phyloP scores from a whole-genome alignment of 495 filamentous ascomycete species.

The Neurospora hispaniola region DNA sequence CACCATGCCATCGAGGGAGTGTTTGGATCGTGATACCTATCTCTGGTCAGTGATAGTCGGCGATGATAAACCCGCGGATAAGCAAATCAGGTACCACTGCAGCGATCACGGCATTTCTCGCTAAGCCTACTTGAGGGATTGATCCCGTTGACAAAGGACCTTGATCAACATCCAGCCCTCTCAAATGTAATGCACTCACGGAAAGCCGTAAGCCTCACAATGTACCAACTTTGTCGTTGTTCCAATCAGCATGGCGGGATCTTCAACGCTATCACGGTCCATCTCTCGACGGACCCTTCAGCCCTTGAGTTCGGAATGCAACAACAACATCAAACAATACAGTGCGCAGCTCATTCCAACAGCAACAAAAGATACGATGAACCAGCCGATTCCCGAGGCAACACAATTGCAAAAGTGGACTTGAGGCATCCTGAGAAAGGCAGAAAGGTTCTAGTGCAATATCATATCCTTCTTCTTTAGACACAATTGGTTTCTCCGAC shows the following conservation, averaged over 20 bases:
- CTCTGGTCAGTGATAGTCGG: neutral
- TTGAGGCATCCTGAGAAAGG: too few relatives aligned
- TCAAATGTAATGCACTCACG: neutral
- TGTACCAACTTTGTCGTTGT: neutral
- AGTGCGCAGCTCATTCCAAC: neutral
- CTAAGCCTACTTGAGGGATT: neutral
- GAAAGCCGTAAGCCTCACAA: neutral
- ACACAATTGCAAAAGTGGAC: too few relatives aligned
- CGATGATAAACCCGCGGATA: neutral
- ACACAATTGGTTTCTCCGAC: neutral
- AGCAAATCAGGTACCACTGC: neutral
- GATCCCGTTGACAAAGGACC: neutral
- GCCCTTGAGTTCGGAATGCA: neutral
- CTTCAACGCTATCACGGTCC: neutral
- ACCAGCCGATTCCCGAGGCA: too few relatives aligned
- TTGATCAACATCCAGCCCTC: neutral
- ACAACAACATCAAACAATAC: neutral
- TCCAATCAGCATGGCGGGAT: neutral
- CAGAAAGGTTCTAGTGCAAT: neutral
- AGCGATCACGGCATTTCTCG: neutral
- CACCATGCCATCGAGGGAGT: neutral
- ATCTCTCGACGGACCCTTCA: neutral
- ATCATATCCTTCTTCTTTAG: neutral
- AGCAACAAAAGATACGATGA: neutral
- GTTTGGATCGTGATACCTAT: neutral